Evolutionary conservation across 2,329 filamentous ascomycete genomes (phyloP), one percentile per base, ranked within the genome.

Genomic region (Chaetothyriales sp.): DNA sequence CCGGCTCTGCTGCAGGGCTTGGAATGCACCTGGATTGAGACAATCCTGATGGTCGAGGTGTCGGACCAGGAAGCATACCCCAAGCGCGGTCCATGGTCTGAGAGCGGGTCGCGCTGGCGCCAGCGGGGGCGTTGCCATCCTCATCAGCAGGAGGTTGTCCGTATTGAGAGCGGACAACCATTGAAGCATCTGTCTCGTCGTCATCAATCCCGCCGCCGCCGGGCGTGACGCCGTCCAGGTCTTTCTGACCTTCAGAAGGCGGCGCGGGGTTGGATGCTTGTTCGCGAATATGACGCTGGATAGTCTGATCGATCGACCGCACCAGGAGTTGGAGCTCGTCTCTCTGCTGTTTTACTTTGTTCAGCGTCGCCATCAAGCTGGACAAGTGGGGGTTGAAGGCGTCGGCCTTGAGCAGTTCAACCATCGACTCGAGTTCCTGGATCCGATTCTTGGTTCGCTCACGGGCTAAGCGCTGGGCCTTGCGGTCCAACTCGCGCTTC

Each of bases 401-500:
- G 49, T 58, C 51, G 15, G 48, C 52, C 18, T 55, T 44, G 46
- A 59, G 57, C 36, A 58, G 47, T 36, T 60, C 57, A 10, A 60
- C 57, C 18, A 59, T 46, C 7, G 51, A 55, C 49, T 60, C 58
- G 36, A 60, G 55, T 47, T 60, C 56, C 50, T 57, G 54, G 36
- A 60, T 60, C 10, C 55, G 53, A 42, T 51, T 49, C 44, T 57
- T 57, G 12, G 58, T 60, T 10, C 58, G 53, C 43, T 60, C 58
- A 32, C 58, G 50, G 45, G 57, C 57, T 49, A 57, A 52, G 18
- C 58, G 58, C 39, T 60, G 58, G 47, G 57, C 59, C 49, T 53
- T 52, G 47, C 58, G 53, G 46, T 60, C 58, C 25, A 58, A 56
- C 49, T 60, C 58, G 44, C 58, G 52, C 42, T 60, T 60, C 53